Evolutionary conservation across 2,329 filamentous ascomycete species (phyloP).

Genomic region (Pyrenochaeta sp.): DNA sequence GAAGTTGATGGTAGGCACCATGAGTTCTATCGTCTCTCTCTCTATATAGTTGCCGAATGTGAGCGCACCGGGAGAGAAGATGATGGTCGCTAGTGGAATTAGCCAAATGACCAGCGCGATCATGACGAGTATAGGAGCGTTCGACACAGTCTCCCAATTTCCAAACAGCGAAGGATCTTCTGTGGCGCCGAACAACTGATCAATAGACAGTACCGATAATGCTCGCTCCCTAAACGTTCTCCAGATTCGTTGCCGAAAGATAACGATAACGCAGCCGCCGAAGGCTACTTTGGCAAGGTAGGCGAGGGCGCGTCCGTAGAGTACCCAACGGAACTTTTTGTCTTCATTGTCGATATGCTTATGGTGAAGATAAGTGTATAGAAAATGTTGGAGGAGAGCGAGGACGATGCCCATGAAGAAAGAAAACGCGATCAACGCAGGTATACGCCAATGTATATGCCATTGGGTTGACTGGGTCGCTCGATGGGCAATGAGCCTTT

Average conservation of each 20-base stretch:
- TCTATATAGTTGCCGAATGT: constrained; percentile 46
- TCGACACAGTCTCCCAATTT: constrained; percentile 44
- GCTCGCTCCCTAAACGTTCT: constrained; percentile 42
- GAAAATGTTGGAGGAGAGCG: constrained; percentile 43
- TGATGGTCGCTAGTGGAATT: constrained; percentile 48
- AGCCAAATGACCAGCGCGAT: constrained; percentile 46
- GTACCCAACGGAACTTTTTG: constrained; percentile 41
- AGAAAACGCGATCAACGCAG: constrained; percentile 33
- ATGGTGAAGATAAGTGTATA: constrained; percentile 43
- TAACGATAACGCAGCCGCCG: constrained; percentile 40
- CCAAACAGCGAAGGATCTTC: constrained; percentile 45
- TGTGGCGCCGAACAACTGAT: constrained; percentile 45
- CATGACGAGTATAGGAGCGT: constrained; percentile 33
- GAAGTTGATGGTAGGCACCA: constrained; percentile 41
- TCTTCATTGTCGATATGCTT: constrained; percentile 32
- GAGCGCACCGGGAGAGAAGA: constrained; percentile 49
- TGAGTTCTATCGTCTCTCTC: constrained; percentile 17
- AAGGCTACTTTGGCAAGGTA: constrained; percentile 48
- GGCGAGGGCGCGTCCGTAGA: constrained; percentile 47
- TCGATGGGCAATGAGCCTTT: constrained; percentile 41
- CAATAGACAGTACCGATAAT: constrained; percentile 46
- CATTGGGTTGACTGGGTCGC: constrained; percentile 43
- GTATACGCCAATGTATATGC: constrained; percentile 50
- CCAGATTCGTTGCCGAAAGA: constrained; percentile 49
- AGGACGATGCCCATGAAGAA: constrained; percentile 41